Evolutionary conservation across 768 basidiomycete species (phyloP).

Genomic region (Infundibulicybe gibba): DNA sequence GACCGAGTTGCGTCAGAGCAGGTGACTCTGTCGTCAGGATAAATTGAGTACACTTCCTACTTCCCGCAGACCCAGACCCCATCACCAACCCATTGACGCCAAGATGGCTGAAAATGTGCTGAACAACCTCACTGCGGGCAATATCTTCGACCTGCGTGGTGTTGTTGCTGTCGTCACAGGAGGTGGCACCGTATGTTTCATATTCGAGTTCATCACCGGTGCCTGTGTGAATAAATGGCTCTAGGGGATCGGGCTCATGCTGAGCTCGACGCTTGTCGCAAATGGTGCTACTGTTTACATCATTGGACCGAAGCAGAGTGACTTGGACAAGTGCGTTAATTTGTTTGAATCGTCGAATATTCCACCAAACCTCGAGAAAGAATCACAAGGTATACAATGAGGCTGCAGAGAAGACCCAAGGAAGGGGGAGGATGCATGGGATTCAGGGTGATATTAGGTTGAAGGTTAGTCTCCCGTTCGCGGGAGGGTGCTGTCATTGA

Average conservation of each 20-base stretch:
- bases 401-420: conserved; percentile 20
- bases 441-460: conserved; percentile 35
- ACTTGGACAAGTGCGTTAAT: conserved; percentile 31
- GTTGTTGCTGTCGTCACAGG: conserved; percentile 45
- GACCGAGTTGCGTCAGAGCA: too few relatives aligned
- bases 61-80: too few relatives aligned
- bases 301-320: conserved; percentile 36
- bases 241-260: conserved; percentile 50
- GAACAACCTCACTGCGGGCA: conserved; percentile 27
- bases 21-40: too few relatives aligned
- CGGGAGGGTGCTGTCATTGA: neutral
- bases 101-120: conserved; percentile 23
- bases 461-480: conserved; percentile 24
- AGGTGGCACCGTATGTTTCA: conserved; percentile 32
- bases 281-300: conserved; percentile 49
- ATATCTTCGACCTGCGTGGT: conserved; percentile 38
- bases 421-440: conserved; percentile 33
- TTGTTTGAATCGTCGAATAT: neutral
- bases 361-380: conserved; percentile 11
- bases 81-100: neutral
- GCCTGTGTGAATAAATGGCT: neutral
- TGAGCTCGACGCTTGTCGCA: conserved; percentile 38
- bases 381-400: conserved; percentile 31
- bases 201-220: neutral
- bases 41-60: neutral